These are phyloP conservation scores for Coemansia sp. DNA, from an alignment of 192 early-diverging fungal species.

Conservation along the genomic window DNA sequence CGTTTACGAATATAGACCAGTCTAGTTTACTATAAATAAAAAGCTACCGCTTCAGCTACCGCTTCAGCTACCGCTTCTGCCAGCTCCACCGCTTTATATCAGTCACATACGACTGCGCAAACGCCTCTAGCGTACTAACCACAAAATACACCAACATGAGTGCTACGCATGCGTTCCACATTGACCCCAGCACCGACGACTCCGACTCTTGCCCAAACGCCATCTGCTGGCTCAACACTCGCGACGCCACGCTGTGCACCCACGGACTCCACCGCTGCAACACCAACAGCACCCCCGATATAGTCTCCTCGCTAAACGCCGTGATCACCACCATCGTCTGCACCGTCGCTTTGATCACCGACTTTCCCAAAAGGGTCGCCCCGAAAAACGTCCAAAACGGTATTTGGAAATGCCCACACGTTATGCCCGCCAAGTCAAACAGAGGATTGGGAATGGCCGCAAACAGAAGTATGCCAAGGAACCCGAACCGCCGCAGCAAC, in stretches of 20 bases:
- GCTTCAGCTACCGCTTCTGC: constrained; percentile 20
- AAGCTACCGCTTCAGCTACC: constrained; percentile 14
- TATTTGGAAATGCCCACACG: constrained; percentile 88
- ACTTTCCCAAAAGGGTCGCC: constrained; percentile 93
- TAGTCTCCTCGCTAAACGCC: constrained; percentile 78
- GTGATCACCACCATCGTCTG: constrained; percentile 81
- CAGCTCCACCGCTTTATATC: constrained; percentile 50
- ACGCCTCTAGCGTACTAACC: constrained; percentile 76
- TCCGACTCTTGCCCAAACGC: constrained; percentile 27
- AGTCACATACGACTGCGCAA: constrained; percentile 74
- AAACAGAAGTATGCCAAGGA: constrained; percentile 86
- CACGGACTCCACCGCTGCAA: constrained; percentile 58
- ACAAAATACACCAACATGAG: constrained; percentile 86
- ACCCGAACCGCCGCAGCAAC: constrained; percentile 76
- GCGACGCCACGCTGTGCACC: constrained; percentile 60
- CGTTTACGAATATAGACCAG: not conserved
- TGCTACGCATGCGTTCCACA: constrained; percentile 79
- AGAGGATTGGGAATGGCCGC: constrained; percentile 97
- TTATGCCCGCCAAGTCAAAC: constrained; percentile 95
- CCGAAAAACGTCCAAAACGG: constrained; percentile 95
- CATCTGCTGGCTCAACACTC: constrained; percentile 47
- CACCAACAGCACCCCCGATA: constrained; percentile 59
- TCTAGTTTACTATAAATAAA: not conserved
- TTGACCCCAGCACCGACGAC: constrained; percentile 59
- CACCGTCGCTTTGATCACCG: constrained; percentile 81